These are phyloP conservation scores for Monosporascus sp. DNA, from an alignment of 2,329 filamentous ascomycete genomes.

Conservation along the genomic window DNA sequence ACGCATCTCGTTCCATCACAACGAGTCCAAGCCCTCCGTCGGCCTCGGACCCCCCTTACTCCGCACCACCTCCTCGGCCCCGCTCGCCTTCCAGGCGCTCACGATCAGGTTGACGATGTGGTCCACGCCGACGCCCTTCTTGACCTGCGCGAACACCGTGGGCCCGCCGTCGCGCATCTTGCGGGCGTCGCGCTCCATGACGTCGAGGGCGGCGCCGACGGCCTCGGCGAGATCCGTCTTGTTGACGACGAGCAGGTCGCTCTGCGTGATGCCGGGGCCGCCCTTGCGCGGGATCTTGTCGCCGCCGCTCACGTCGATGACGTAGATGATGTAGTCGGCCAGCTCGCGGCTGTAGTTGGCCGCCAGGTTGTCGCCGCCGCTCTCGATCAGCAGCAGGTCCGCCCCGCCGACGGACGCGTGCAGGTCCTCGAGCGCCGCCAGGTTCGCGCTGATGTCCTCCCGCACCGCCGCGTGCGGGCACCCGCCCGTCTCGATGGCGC, in stretches of 20 bases:
- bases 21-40: constrained; percentile 48
- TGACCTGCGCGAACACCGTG: constrained; percentile 96
- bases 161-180: constrained; percentile 95
- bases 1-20: constrained; percentile 16
- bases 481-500: constrained; percentile 94
- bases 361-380: constrained; percentile 90
- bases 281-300: constrained; percentile 97
- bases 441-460: constrained; percentile 92
- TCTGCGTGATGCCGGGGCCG: constrained; percentile 94
- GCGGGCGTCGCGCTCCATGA: constrained; percentile 92
- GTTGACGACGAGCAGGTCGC: constrained; percentile 88
- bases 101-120: constrained; percentile 84
- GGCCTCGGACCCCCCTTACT: constrained; percentile 51
- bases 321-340: constrained; percentile 97
- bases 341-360: constrained; percentile 95
- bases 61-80: constrained; percentile 60
- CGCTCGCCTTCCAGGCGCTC: constrained; percentile 88
- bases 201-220: constrained; percentile 80
- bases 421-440: constrained; percentile 84
- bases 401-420: constrained; percentile 68
- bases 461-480: constrained; percentile 96
- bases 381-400: constrained; percentile 89
- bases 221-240: constrained; percentile 93
- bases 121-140: constrained; percentile 77
- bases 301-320: constrained; percentile 93